Percentiles rank a stretch among this genome's conserved stretches.
phyloP scores from a whole-genome alignment of 768 basidiomycete genomes.

The Boletus barrowsii region DNA sequence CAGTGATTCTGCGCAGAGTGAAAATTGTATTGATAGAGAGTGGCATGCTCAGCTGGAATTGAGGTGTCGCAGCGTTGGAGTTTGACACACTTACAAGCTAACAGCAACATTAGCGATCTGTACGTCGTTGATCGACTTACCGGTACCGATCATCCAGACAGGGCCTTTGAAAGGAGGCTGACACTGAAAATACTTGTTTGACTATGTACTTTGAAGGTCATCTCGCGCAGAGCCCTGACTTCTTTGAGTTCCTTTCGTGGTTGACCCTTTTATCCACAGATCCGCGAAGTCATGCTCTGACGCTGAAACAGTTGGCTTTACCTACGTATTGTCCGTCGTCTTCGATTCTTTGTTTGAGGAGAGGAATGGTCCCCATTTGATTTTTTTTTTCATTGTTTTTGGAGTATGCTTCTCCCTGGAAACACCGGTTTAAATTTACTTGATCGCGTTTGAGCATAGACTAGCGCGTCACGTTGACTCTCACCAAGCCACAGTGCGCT shows the following conservation, averaged over 20 bases:
- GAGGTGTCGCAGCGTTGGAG: neutral
- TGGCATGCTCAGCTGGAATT: constrained; percentile 41
- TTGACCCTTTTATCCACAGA: constrained; percentile 31
- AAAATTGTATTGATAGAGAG: constrained; percentile 50
- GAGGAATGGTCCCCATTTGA: neutral
- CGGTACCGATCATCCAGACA: constrained; percentile 79
- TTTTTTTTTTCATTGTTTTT: neutral
- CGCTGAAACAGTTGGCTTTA: neutral
- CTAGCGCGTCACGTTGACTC: too few species aligned
- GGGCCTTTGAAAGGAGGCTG: constrained; percentile 73
- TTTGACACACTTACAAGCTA: constrained; percentile 24
- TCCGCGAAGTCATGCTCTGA: constrained; percentile 52
- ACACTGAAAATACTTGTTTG: constrained; percentile 56
- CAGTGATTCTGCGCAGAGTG: constrained; percentile 45
- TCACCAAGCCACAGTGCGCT: too few species aligned
- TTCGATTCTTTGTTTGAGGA: neutral
- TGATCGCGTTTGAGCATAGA: too few species aligned
- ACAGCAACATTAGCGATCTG: constrained; percentile 7
- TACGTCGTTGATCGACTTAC: constrained; percentile 16
- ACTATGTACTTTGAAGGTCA: constrained; percentile 41
- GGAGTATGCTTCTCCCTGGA: neutral
- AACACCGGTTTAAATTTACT: neutral
- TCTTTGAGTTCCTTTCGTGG: neutral
- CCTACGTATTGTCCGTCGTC: neutral
- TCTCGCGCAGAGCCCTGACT: constrained; percentile 33